These are phyloP conservation scores for Didymella keratinophila DNA, from an alignment of 2,329 filamentous ascomycete species.

Conservation along the genomic window DNA sequence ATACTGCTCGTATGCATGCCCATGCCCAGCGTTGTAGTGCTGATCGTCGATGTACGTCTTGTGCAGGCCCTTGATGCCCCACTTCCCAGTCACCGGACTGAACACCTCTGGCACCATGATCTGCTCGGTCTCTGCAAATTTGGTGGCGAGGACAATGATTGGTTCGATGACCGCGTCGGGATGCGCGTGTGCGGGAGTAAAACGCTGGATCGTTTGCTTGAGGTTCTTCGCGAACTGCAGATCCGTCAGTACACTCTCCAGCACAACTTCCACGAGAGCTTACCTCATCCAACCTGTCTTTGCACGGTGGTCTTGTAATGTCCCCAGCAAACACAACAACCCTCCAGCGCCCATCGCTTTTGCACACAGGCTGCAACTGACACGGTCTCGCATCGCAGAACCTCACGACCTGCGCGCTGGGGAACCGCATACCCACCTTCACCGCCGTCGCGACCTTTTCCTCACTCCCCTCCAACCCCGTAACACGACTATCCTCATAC, in stretches of 20 bases:
- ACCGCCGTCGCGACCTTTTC: constrained; percentile 50
- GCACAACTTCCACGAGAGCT: constrained; percentile 1
- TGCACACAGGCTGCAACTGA: constrained; percentile 60
- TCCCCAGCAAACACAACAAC: constrained; percentile 60
- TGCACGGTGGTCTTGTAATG: constrained; percentile 40
- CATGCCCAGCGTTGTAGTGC: constrained; percentile 64
- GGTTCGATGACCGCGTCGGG: constrained; percentile 66
- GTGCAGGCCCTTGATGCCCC: constrained; percentile 64
- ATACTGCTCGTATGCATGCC: constrained; percentile 65
- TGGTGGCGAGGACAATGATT: constrained; percentile 62
- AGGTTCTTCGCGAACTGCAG: constrained; percentile 33
- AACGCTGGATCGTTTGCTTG: constrained; percentile 47
- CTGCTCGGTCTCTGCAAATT: constrained; percentile 59
- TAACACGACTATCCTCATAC: constrained; percentile 63
- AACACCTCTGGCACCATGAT: constrained; percentile 64
- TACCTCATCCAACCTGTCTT: constrained; percentile 51
- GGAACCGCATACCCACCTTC: constrained; percentile 59
- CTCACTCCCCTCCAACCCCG: constrained; percentile 43
- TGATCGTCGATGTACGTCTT: constrained; percentile 69
- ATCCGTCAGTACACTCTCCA: neutral
- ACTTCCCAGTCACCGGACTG: constrained; percentile 63
- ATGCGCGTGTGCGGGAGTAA: constrained; percentile 55
- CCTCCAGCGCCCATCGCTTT: constrained; percentile 62
- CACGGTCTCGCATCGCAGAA: constrained; percentile 67
- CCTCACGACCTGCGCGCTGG: constrained; percentile 65